Base-by-base conservation (phyloP, 176 grass and related monocot genomes). In the Bothriochloa decipiens region DNA sequence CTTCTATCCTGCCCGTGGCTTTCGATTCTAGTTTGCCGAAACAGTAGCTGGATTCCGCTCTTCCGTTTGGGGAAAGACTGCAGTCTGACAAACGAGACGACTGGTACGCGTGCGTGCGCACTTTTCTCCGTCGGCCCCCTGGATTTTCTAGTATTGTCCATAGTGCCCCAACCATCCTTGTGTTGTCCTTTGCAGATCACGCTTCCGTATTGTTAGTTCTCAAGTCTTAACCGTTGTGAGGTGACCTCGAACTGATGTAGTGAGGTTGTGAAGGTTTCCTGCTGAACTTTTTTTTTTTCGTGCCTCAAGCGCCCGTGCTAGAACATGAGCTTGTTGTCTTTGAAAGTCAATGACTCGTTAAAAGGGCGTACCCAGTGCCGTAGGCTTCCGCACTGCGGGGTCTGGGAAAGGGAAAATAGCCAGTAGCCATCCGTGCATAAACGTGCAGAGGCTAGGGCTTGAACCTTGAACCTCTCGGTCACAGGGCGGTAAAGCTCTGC, bases 61-160 rank as follows among this genome's bases (percentile, higher is more conserved):
- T 85, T 81, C 77, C 72, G 55, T 53, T 75, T 80, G 62, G 47
- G 74, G 73, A 27, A 36, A 22, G 55, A 50, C 22, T 42, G 5
- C 15, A 39, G 66, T 49, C 46, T 70, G 12, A n/a, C n/a, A 25
- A 36, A 78, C 32, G 43, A 58, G 27, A 10, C n/a, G 37, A 45
- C 16, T 50, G 84, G 17, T 13, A 18, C 26, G 25, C 11, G 32
- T 18, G 66, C 11, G 23, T 18, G 20, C 25, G 68, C 75, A 69
- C 32, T 20, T 83, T 87, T 25, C 68, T 6, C 15, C 25, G 58
- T 40, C 57, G 12, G 4, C 45, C 52, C 60, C 60, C 39, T 33
- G 3, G 0, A 7, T 35, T 83, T 74, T 52, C 39, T 11, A 20
- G 13, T 87, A 79, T 90, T 87, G 40, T 70, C 39, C 40, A n/a